These are phyloP conservation scores for Eucalyptus lansdowneana DNA, from an alignment of 345 rosid species.

Conservation along the genomic window DNA sequence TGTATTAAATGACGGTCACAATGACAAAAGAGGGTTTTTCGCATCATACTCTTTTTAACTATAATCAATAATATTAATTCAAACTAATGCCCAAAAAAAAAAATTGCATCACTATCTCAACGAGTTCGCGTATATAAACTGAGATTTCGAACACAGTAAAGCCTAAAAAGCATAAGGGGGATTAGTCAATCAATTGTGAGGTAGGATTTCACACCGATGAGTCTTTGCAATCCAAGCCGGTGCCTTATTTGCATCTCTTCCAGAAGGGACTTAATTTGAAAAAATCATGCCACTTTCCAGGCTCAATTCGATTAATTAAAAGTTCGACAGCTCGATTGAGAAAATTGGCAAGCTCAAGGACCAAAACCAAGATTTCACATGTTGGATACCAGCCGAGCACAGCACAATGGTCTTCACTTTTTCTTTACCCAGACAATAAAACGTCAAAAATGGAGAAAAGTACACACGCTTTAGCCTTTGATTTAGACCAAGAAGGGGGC, in stretches of 20 bases:
- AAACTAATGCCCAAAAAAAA: background rate
- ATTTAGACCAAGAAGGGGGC: background rate
- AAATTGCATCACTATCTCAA: background rate
- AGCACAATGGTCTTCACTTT: background rate
- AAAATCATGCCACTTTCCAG: background rate
- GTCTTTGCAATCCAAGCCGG: too few species aligned
- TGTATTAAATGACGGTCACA: background rate
- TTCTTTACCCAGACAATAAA: background rate
- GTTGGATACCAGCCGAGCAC: background rate
- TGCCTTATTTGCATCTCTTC: background rate
- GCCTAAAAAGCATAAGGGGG: background rate
- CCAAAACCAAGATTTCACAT: background rate
- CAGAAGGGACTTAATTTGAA: background rate
- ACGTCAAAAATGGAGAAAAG: background rate
- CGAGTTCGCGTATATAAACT: accelerated
- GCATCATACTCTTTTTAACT: background rate
- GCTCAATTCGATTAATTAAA: background rate
- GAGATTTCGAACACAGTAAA: background rate
- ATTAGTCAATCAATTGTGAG: background rate
- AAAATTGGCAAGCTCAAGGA: background rate
- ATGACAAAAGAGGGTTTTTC: background rate
- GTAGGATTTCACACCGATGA: too few species aligned
- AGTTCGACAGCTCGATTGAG: background rate
- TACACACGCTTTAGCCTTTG: background rate
- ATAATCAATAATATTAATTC: background rate